phyloP scores from a whole-genome alignment of 2,329 filamentous ascomycete genomes.

The Alternaria ventricosa region DNA sequence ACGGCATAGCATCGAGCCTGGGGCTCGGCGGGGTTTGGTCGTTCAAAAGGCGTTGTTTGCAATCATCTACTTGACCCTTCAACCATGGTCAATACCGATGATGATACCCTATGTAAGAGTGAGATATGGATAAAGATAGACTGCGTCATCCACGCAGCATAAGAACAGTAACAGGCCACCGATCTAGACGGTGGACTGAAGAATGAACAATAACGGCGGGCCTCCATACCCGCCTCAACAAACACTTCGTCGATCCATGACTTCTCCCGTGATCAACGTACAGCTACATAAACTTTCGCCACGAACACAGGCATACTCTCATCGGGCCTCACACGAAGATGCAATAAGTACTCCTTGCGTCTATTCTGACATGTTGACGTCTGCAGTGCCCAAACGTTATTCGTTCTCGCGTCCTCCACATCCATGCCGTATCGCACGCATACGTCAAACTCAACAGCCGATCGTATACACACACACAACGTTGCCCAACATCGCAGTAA shows the following conservation, averaged over 20 bases:
- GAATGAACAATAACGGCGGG: slow-evolving; percentile 26
- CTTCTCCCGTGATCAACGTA: neutral
- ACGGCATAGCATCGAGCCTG: slow-evolving; percentile 60
- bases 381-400: slow-evolving; percentile 9
- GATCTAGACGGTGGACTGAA: slow-evolving; percentile 18
- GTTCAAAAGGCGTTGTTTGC: slow-evolving; percentile 48
- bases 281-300: neutral
- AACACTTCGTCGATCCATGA: neutral
- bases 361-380: slow-evolving; percentile 14
- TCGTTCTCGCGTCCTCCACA: slow-evolving; percentile 5
- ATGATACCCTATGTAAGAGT: slow-evolving; percentile 43
- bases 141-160: slow-evolving; percentile 24
- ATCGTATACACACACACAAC: neutral
- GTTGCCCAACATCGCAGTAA: neutral
- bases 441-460: slow-evolving; percentile 3
- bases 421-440: neutral
- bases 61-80: slow-evolving; percentile 48
- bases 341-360: slow-evolving; percentile 1
- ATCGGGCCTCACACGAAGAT: slow-evolving; percentile 3
- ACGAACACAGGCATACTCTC: neutral
- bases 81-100: slow-evolving; percentile 44
- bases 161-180: slow-evolving; percentile 29
- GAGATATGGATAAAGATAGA: slow-evolving; percentile 20
- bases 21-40: slow-evolving; percentile 37
- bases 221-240: slow-evolving; percentile 15